Base-by-base conservation (phyloP, 2,329 filamentous ascomycete genomes). In the Amylocarpus encephaloides region DNA sequence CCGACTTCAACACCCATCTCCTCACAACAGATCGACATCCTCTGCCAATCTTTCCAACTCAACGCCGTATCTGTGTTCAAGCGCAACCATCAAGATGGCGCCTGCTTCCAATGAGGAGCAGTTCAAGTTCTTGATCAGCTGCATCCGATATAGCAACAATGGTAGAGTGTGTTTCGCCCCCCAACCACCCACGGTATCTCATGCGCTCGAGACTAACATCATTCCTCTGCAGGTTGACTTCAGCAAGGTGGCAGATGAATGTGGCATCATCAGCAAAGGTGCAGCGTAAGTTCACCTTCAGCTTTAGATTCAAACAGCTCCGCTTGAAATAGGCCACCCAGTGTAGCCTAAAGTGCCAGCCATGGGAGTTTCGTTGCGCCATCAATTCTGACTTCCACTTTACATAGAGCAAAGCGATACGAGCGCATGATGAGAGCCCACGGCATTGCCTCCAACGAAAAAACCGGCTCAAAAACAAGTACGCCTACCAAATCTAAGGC, bases 191-290 rank as follows among this genome's bases (percentile, higher is more conserved):
- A 22, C 19, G 16, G 13, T n/a, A 38, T 15, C 11, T 15, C 7
- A 30, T 11, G 32, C 46, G n/a, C 11, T 29, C 38, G 10, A 15
- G n/a, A 7, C 15, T 41, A 32, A 44, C 42, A 39, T 9, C n/a
- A n/a, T n/a, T n/a, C n/a, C 13, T n/a, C 26, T 22, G 13, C 49
- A 87, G 83, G 73, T 85, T 5, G 78, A 88, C 61, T 88, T 86
- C 57, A 68, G 67, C 5, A 72, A 74, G 43, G 85, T 88, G n/a
- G 80, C 81, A 10, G 69, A 73, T 13, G 82, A 86, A 59, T 79
- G 82, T 38, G 68, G 66, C 18, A 84, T 88, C 34, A 73, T 83
- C 32, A 73, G 69, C 66, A 85, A 85, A 67, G 82, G 77, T 12
- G 85, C 85, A 18, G 84, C 83, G 85, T 88, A 75, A 74, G 83